These are phyloP conservation scores for Beauveria sp. DNA, from an alignment of 2,329 filamentous ascomycete species.

Conservation along the genomic window DNA sequence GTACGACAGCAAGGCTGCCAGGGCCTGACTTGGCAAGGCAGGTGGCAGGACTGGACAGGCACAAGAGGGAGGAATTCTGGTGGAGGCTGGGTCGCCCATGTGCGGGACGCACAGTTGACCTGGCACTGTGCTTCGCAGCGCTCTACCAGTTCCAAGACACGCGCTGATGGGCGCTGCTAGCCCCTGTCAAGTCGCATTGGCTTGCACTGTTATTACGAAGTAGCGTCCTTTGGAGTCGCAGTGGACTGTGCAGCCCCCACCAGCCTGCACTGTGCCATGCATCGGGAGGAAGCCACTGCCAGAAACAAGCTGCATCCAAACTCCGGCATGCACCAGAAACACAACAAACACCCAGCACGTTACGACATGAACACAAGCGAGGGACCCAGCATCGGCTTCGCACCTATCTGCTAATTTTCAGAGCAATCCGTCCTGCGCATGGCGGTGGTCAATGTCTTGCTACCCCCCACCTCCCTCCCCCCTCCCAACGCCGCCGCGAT, in stretches of 20 bases:
- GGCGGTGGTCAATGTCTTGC: neutral
- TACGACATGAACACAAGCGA: neutral
- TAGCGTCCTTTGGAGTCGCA: neutral
- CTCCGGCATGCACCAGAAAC: neutral
- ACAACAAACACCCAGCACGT: neutral
- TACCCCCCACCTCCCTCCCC: neutral
- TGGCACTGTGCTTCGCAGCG: conserved; percentile 1
- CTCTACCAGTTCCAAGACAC: neutral
- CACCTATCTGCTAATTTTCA: neutral
- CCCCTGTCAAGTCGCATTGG: neutral
- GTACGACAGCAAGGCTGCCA: neutral
- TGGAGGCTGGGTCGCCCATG: neutral
- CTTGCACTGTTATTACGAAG: neutral
- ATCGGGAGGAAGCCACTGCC: neutral
- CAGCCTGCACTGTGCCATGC: neutral
- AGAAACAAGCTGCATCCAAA: neutral
- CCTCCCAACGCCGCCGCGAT: neutral
- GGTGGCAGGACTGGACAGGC: neutral
- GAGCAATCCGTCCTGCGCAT: neutral
- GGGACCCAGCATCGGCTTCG: neutral
- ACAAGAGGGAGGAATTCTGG: neutral
- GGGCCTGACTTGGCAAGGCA: neutral
- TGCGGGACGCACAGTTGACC: neutral
- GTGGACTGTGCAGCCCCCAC: neutral
- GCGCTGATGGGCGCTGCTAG: neutral